Evolutionary conservation across 192 early-diverging fungal genomes (phyloP).

Genomic region (Podila verticillata): DNA sequence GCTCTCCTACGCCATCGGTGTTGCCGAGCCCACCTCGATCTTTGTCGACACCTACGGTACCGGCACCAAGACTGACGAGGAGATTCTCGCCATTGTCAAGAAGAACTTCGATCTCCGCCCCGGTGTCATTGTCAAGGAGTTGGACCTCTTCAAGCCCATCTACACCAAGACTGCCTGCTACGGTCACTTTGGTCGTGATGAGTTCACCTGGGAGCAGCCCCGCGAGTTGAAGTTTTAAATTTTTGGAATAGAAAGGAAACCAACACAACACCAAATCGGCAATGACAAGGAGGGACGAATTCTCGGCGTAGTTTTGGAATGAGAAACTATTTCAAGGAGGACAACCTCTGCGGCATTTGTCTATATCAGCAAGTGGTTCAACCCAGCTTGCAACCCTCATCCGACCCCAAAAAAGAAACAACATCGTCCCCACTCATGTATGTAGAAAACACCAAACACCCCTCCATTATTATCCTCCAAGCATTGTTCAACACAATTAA

Average conservation of each 20-base stretch:
- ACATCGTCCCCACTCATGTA: constrained; percentile 24
- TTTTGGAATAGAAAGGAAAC: constrained; percentile 25
- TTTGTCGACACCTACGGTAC: constrained; percentile 98
- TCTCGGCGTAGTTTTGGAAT: not conserved
- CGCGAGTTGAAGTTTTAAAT: constrained; percentile 52
- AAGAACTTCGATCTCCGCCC: constrained; percentile 99
- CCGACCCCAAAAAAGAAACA: not conserved
- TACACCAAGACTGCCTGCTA: constrained; percentile 98
- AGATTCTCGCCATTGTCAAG: constrained; percentile 94
- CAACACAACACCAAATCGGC: constrained; percentile 19
- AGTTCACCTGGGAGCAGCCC: constrained; percentile 62
- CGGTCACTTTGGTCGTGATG: constrained; percentile 91
- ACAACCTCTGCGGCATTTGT: constrained; percentile 13
- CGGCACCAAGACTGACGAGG: constrained; percentile 86
- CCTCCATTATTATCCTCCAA: constrained; percentile 21
- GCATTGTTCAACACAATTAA: constrained; percentile 55
- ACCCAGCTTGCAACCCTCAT: constrained; percentile 33
- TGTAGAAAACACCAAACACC: constrained; percentile 26
- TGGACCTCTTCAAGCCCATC: constrained; percentile 98
- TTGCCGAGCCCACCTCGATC: constrained; percentile 96
- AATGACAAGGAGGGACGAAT: constrained; percentile 1
- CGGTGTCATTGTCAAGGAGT: constrained; percentile 97
- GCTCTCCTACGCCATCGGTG: constrained; percentile 98
- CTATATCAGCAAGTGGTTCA: constrained; percentile 47
- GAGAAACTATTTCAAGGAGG: constrained; percentile 29